Conservation (phyloP, 495 filamentous ascomycete species). For the Penicillium longicatenatum region DNA sequence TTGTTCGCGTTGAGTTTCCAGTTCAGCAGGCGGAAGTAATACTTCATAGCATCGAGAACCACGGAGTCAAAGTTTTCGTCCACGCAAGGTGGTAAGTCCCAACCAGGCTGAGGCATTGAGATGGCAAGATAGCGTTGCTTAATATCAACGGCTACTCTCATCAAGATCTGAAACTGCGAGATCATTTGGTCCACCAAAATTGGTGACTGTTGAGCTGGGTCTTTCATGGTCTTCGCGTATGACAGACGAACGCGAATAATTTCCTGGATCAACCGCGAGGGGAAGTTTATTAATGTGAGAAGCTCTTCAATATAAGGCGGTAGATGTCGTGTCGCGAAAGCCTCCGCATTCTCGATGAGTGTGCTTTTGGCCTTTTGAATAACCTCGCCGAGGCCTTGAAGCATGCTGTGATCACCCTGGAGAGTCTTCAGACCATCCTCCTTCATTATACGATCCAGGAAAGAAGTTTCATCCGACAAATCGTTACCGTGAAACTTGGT, state of each 20-base stretch:
- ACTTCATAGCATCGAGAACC: constrained; percentile 92
- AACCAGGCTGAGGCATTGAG: constrained; percentile 84
- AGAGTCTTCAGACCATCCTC: constrained; percentile 92
- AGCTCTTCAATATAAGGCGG: constrained; percentile 97
- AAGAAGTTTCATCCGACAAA: constrained; percentile 83
- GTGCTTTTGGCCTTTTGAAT: constrained; percentile 93
- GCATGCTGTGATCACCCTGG: constrained; percentile 79
- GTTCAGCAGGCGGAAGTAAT: constrained; percentile 96
- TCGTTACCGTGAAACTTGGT: constrained; percentile 53
- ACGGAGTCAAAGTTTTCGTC: constrained; percentile 96
- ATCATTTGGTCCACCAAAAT: constrained; percentile 98
- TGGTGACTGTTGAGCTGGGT: constrained; percentile 77
- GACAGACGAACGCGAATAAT: constrained; percentile 92
- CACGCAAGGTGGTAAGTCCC: constrained; percentile 94
- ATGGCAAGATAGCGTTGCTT: constrained; percentile 86
- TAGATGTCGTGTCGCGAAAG: constrained; percentile 86
- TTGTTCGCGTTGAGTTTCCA: constrained; percentile 97
- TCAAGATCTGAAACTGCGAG: constrained; percentile 88
- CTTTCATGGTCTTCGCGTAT: constrained; percentile 93
- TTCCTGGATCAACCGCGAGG: constrained; percentile 91
- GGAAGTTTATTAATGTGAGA: constrained; percentile 94
- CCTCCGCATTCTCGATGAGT: constrained; percentile 81
- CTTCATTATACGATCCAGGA: constrained; percentile 96
- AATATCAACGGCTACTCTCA: constrained; percentile 87
- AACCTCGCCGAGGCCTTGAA: constrained; percentile 76